A percentile compares a stretch with the other conserved stretches of the same genome.
phyloP scores from a whole-genome alignment of 208 protist species.

The Giardia muris region DNA sequence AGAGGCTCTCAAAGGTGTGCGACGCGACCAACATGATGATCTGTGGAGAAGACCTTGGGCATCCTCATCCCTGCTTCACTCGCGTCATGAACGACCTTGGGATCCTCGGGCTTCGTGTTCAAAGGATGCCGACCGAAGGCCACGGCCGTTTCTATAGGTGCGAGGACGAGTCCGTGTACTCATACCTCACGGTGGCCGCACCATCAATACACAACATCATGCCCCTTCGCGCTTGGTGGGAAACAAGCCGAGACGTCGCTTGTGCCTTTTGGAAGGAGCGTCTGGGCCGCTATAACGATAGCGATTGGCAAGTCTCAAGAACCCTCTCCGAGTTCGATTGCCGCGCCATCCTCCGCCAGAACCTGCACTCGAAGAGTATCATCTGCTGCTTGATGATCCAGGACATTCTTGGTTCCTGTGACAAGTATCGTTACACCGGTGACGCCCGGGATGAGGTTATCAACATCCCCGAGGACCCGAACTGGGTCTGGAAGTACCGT shows the following conservation, averaged over 20 bases:
- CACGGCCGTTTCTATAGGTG: conserved; percentile 6
- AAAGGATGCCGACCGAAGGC: conserved; percentile 50
- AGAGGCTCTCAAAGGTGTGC: conserved; percentile 38
- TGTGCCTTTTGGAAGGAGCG: not conserved
- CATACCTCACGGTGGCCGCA: conserved; percentile 34
- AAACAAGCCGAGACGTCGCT: not conserved
- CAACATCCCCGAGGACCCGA: conserved; percentile 34
- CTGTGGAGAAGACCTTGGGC: conserved; percentile 59
- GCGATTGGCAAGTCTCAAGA: not conserved
- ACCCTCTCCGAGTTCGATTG: not conserved
- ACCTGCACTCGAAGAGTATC: conserved; percentile 37
- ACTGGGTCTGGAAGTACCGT: conserved; percentile 43
- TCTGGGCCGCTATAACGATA: not conserved
- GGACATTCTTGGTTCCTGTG: conserved; percentile 27
- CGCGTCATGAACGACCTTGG: conserved; percentile 45
- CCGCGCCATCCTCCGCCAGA: conserved; percentile 32
- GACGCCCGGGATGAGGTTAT: conserved; percentile 37
- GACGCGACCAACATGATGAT: conserved; percentile 54
- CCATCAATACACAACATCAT: conserved; percentile 42
- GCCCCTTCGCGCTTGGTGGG: conserved; percentile 41
- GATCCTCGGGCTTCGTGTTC: conserved; percentile 54
- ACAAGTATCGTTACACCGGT: not conserved
- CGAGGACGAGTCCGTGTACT: conserved; percentile 27
- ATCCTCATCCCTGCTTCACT: conserved; percentile 48
- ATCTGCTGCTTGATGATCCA: conserved; percentile 38